Base-by-base conservation (phyloP, 306 rosid genomes). In the Comarum palustre region DNA sequence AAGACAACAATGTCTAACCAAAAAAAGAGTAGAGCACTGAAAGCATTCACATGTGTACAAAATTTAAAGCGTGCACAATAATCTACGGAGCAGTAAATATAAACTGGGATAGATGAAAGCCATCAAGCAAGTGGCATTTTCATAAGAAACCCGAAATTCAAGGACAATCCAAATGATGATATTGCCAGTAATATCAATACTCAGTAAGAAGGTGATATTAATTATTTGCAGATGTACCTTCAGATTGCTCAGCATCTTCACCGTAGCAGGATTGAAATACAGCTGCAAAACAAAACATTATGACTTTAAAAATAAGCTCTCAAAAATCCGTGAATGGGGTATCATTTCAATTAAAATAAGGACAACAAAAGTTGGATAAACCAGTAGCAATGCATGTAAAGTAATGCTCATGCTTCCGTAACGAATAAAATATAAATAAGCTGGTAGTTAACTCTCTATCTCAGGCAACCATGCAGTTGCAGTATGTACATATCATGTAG, bases 161-260 rank as follows among this genome's bases (percentile, higher is more conserved):
- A 77, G 25, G 64, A 63, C 73, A 51, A 54, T 24, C 10, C 12
- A 58, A 25, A 29, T 73, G 27, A 75, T 69, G 57, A 63, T 66
- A 67, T 55, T 20, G 67, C 55, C 31, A 27, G 67, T 66, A 74
- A 58, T 29, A 51, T 58, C 71, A 60, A 43, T 42, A 34, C 41
- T 68, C 71, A 60, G 55, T 31, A 27, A 55, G 48, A 80, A 69
- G 7, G 39, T 48, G 43, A 38, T 73, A 77, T 39, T 63, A 52
- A 77, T 69, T 24, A 60, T n/a, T 41, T 72, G 12, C 70, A 59
- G 66, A 81, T 72, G 68, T 87, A 95, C 99, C 99, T 95, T 95
- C 84, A 92, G 78, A 85, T 95, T 95, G 86, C 99, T 95, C 79
- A 95, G 86, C 99, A 95, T 95, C 93, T 95, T 95, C 86, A 95